Conservation (phyloP, 768 basidiomycete species). For the Rubroboletus pulcherrimus region DNA sequence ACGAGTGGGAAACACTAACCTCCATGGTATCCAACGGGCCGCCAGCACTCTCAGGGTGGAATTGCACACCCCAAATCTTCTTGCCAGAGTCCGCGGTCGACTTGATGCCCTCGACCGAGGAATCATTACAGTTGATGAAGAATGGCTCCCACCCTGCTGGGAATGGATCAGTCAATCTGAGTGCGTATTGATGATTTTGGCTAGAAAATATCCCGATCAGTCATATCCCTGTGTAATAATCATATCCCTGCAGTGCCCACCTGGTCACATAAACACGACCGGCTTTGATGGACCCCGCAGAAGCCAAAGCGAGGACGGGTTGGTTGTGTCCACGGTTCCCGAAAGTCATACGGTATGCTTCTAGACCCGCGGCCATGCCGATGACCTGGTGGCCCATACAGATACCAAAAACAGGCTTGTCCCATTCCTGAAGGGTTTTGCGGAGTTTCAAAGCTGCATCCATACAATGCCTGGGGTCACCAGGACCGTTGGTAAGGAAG, state of each 20-base stretch:
- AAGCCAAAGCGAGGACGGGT: constrained; percentile 94
- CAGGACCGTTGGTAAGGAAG: constrained; percentile 95
- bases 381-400: constrained; percentile 99
- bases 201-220: constrained; percentile 34
- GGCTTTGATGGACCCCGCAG: constrained; percentile 87
- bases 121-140: constrained; percentile 99
- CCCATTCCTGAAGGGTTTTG: constrained; percentile 82
- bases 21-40: constrained; percentile 99
- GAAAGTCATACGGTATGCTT: constrained; percentile 98
- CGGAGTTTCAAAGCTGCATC: constrained; percentile 79
- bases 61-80: constrained; percentile 97
- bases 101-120: constrained; percentile 98
- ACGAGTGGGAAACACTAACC: constrained; percentile 41
- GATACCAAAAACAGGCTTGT: constrained; percentile 93
- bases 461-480: constrained; percentile 87
- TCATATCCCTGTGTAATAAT: neutral
- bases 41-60: constrained; percentile 98
- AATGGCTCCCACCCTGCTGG: constrained; percentile 97
- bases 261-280: constrained; percentile 97
- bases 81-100: constrained; percentile 86
- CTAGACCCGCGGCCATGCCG: constrained; percentile 94
- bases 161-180: constrained; percentile 91
- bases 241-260: constrained; percentile 33
- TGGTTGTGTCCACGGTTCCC: constrained; percentile 99
- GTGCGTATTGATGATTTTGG: constrained; percentile 98